Evolutionary conservation across 306 rosid species (phyloP), one percentile per base, ranked within the genome.

Genomic region (Hippophae gyantsensis): DNA sequence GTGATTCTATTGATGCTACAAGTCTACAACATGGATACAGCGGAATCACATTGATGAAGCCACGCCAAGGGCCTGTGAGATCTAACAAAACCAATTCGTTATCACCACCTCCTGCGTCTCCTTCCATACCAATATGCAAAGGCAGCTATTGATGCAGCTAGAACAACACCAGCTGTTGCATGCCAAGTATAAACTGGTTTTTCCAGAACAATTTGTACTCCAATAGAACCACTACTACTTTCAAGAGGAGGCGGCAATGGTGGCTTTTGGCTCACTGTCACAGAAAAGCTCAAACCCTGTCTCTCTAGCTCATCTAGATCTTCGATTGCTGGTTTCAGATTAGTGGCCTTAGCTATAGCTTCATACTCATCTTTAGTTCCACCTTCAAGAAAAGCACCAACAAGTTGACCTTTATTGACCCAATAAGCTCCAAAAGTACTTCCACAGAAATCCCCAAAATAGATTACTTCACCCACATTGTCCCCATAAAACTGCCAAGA

Each of bases 401-500:
- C 95, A 47, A 92, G 85, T 27, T 88, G 85, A 48, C 97, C 86
- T 69, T 75, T 85, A 72, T 67, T 84, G 54, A 88, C 84, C 93
- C 95, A 92, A 72, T 83, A 92, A 42, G 99, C 99, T 53, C 99
- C 99, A 43, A 85, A 80, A 49, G 95, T 79, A 66, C 78, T 62
- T 48, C 85, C 86, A 3, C 95, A 80, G 69, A 84, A 72, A 66
- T 88, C 99, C 58, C 97, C 99, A 26, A 18, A 92, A 72, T 88
- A 86, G 67, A 92, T 75, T 45, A 74, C 95, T 59, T 92, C 99
- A 60, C 99, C 99, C 6, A 43, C 64, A 57, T 59, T 82, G 73
- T 92, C 99, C 53, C 99, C 99, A 26, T 71, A 92, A 75, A 92
- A 92, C 72, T 92, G 99, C 99, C 99, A 92, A 10, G 99, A 92